Conservation (phyloP, 2,329 filamentous ascomycete species). For the Ophiostoma australiae region DNA sequence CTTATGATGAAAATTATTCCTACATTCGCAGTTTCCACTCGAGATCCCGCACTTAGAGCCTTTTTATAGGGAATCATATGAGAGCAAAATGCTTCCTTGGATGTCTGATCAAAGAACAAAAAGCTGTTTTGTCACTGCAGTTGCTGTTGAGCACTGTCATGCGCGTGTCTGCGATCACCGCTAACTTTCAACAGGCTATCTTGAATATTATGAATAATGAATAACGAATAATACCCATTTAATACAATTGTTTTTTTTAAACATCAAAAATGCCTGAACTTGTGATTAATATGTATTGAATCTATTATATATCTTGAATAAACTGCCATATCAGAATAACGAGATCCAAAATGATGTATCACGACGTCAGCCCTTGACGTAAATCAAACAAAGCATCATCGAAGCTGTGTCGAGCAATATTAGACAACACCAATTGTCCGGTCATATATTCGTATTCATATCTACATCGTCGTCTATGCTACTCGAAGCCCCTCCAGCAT, state of each 20-base stretch:
- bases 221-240: neutral
- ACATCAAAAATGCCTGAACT: neutral
- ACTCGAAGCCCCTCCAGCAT: conserved; percentile 41
- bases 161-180: conserved; percentile 1
- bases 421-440: no score
- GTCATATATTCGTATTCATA: neutral
- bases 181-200: conserved; percentile 22
- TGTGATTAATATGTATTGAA: no score
- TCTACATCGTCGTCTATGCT: conserved; percentile 22
- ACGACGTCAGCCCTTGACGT: no score
- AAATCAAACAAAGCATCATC: no score
- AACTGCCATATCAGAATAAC: neutral
- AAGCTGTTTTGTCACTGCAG: conserved; percentile 16
- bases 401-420: neutral
- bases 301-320: neutral
- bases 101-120: conserved; percentile 48
- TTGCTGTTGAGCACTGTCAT: neutral
- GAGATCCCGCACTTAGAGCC: conserved; percentile 56
- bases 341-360: no score
- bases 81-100: conserved; percentile 67
- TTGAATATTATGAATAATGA: neutral
- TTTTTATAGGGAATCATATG: conserved; percentile 59
- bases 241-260: neutral
- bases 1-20: conserved; percentile 68
- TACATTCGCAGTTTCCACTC: conserved; percentile 88